phyloP scores from a whole-genome alignment of 257 asterid species.

The Verbena officinalis region DNA sequence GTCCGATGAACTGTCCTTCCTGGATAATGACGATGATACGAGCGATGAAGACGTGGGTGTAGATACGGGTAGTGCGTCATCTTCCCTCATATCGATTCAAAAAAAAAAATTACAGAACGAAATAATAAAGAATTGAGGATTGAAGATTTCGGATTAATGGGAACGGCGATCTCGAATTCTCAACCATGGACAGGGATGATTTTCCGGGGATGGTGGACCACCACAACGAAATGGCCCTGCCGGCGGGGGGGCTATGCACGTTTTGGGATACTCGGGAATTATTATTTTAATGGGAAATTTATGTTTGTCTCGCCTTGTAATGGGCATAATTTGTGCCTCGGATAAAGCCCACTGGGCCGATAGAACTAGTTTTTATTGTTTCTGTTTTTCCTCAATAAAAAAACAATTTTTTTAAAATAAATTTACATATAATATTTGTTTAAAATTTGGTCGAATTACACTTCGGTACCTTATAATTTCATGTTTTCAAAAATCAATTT shows the following conservation, averaged over 20 bases:
- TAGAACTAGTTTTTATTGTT: not conserved
- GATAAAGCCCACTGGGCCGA: not conserved
- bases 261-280: not conserved
- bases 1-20: slow-evolving; percentile 40
- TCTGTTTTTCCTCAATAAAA: too few relatives aligned
- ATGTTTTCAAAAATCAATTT: too few relatives aligned
- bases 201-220: slow-evolving; percentile 6
- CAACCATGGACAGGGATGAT: slow-evolving; percentile 21
- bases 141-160: slow-evolving; percentile 24
- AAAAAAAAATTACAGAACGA: not conserved
- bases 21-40: slow-evolving; percentile 31
- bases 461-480: too few relatives aligned
- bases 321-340: not conserved
- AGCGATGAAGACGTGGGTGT: slow-evolving; percentile 60
- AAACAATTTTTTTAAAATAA: too few relatives aligned
- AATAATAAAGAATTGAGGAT: not conserved
- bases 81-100: slow-evolving; percentile 58
- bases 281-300: not conserved
- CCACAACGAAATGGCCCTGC: slow-evolving; percentile 25
- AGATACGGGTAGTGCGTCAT: slow-evolving; percentile 70
- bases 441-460: too few relatives aligned
- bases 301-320: not conserved
- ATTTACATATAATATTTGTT: too few relatives aligned
- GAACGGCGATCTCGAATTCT: slow-evolving; percentile 36
- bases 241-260: slow-evolving; percentile 34